Conservation (phyloP, 768 basidiomycete species). For the Grammothele lineata region DNA sequence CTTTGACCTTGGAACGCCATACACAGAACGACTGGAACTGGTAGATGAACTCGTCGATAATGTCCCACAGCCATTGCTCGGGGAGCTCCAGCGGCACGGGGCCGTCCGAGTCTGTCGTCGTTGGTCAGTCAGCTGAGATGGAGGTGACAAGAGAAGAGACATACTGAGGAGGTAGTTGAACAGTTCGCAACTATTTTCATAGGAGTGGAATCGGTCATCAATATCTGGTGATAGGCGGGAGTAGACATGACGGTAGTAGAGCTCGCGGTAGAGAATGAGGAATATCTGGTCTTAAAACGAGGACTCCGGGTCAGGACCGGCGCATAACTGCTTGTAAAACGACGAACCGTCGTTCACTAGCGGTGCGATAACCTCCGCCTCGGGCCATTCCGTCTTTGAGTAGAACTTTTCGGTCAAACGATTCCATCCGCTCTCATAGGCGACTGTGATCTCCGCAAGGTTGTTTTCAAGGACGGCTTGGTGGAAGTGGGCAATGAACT, state of each 20-base stretch:
- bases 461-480: conserved; percentile 91
- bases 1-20: conserved; percentile 81
- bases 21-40: conserved; percentile 96
- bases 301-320: background rate
- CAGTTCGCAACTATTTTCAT: conserved; percentile 96
- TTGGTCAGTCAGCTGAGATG: background rate
- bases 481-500: conserved; percentile 96
- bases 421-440: conserved; percentile 98
- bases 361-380: conserved; percentile 92
- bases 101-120: conserved; percentile 75
- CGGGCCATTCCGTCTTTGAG: conserved; percentile 92
- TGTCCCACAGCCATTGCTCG: conserved; percentile 98
- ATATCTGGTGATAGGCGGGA: conserved; percentile 92
- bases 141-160: conserved; percentile 24
- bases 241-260: conserved; percentile 95
- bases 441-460: conserved; percentile 82
- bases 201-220: conserved; percentile 97
- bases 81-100: conserved; percentile 93
- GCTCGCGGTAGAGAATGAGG: conserved; percentile 93
- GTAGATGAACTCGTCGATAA: conserved; percentile 96
- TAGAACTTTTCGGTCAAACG: conserved; percentile 96
- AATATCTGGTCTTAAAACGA: conserved; percentile 75
- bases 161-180: conserved; percentile 96
- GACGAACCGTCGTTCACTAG: conserved; percentile 85
- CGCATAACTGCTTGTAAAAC: no score